Base-by-base conservation (phyloP, 2,329 filamentous ascomycete species). In the Microcyclosporella mali region DNA sequence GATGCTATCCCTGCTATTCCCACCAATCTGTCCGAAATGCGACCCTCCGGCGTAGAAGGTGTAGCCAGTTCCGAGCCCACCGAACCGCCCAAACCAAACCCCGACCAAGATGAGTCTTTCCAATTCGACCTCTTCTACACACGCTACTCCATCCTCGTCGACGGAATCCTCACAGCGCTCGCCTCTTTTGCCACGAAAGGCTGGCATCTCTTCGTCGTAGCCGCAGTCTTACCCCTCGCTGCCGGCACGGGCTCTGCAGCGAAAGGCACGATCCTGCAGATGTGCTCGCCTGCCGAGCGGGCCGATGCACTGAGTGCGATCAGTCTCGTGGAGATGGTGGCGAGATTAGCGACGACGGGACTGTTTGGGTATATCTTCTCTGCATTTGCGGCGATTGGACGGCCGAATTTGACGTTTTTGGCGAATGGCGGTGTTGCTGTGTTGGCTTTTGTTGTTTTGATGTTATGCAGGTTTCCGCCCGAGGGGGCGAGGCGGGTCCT, bases 241-340 rank as follows among this genome's bases (percentile, higher is more conserved):
- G 82, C 82, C 0, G 83, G 83, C 0, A 82, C 82, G 0, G 82
- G 81, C 0, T 75, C 81, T 0, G 80, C 82, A 0, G 80, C 81
- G 1, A 87, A 86, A 51, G 83, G 82, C 1, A 79, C 82, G n/a
- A 84, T 86, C 46, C 74, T 84, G 0, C 77, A 83, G 43, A 82
- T 86, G 80, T 81, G 81, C 33, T 68, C 79, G 0, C 69, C 77
- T 1, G 70, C 70, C 0, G 75, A 82, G 42, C 71, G 82, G 0
- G 72, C 77, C 0, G 82, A 87, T 55, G 82, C 83, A 0, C 66
- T 87, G 2, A 79, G 80, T 30, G 81, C 79, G 0, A 79, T 87
- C 10, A 84, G 80, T 0, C 66, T 86, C 0, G 77, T 86, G 0
- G 83, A 87, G 56, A 85, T 84, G 50, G 72, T 84, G 25, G 82